Conservation (phyloP, 805 yeast genomes). For the Yarrowia divulgata region DNA sequence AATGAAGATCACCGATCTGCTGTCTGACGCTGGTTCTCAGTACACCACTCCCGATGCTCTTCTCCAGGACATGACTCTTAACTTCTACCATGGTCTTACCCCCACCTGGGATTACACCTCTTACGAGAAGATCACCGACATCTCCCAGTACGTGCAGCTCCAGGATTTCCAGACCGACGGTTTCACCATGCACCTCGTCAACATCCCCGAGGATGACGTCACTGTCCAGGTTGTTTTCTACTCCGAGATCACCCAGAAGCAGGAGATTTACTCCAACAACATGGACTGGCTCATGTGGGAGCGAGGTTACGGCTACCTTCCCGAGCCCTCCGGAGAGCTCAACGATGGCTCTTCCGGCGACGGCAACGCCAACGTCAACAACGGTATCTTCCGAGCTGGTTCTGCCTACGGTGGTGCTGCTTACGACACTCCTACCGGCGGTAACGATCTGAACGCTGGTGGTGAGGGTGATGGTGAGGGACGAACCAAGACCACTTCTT, state of each 20-base stretch:
- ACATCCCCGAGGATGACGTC: neutral
- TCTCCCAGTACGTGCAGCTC: neutral
- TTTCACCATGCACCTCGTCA: neutral
- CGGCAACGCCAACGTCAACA: neutral
- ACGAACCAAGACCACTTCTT: conserved; percentile 5
- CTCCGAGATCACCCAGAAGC: neutral
- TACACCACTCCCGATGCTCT: conserved; percentile 4
- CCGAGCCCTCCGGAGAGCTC: neutral
- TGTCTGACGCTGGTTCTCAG: neutral
- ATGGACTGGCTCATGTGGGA: conserved; percentile 23
- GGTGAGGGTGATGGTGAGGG: conserved; percentile 36
- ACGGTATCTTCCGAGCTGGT: conserved; percentile 3
- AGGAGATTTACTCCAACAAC: conserved; percentile 2
- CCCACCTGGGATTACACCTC: neutral
- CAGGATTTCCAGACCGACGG: neutral
- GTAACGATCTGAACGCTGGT: conserved; percentile 23
- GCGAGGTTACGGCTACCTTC: neutral
- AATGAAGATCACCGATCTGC: neutral
- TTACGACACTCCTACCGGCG: neutral
- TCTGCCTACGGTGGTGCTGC: conserved; percentile 14
- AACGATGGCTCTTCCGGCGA: neutral
- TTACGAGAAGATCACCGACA: conserved; percentile 1
- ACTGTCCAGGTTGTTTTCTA: conserved; percentile 4
- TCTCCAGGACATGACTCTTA: conserved; percentile 10
- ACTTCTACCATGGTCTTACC: neutral